Evolutionary conservation across 148 eudicot genomes (phyloP).

Genomic region (Chenopodium quinoa): DNA sequence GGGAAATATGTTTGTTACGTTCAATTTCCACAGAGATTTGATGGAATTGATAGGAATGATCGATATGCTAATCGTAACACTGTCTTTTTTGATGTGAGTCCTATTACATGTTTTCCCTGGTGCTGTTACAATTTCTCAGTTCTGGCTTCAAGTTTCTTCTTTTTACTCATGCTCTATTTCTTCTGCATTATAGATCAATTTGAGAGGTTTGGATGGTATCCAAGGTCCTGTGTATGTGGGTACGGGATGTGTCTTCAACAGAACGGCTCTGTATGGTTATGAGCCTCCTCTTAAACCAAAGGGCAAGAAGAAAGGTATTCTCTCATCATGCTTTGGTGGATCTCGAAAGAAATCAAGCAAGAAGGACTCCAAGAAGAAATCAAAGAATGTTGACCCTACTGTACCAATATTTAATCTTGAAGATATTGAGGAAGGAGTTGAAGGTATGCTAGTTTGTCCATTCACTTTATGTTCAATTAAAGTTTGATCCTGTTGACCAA

Average conservation of each 20-base stretch:
- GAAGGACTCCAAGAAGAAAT: constrained; percentile 45
- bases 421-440: constrained; percentile 52
- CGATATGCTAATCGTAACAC: constrained; percentile 53
- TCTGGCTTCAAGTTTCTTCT: background rate
- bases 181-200: constrained; percentile 33
- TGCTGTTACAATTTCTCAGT: background rate
- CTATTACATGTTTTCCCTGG: background rate
- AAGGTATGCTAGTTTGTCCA: constrained; percentile 31
- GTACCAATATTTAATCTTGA: constrained; percentile 49
- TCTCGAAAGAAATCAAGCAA: constrained; percentile 46
- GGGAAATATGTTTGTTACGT: constrained; percentile 51
- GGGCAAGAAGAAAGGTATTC: constrained; percentile 33
- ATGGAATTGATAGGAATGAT: constrained; percentile 47
- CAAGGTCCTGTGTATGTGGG: constrained; percentile 59
- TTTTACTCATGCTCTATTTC: background rate
- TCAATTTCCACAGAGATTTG: constrained; percentile 50
- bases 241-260: constrained; percentile 52
- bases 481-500: background rate
- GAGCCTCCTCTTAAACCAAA: constrained; percentile 48
- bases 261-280: constrained; percentile 52
- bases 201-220: constrained; percentile 51
- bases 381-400: constrained; percentile 44
- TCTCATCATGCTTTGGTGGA: constrained; percentile 45
- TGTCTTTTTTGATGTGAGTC: constrained; percentile 46
- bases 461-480: background rate